Evolutionary conservation across 116 monocot genomes (phyloP), one percentile per base, ranked within the genome.

Genomic region (Trichopus zeylanicus): DNA sequence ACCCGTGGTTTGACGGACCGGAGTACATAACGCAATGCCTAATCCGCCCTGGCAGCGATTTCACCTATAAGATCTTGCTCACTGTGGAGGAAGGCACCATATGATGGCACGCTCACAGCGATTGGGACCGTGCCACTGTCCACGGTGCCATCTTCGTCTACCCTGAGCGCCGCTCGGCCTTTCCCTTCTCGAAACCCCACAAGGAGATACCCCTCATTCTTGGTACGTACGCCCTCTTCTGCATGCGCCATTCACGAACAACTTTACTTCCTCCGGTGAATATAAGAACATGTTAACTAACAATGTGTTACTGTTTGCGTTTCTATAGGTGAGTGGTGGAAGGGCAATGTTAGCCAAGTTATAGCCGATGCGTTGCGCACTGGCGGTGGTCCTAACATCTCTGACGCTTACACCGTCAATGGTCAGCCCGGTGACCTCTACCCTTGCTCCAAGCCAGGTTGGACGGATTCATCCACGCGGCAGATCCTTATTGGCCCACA

Each of bases 251-350:
- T 11, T 37, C 0, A 8, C 37, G 0, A 37, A 37, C 15, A 37
- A 0, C 8, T 37, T 4, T 0, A 37, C 15, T 2, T 8, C 37
- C 1, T 37, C 12, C 15, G 4, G 8, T 11, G 37, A 11, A 3
- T 11, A 6, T 11, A 37, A 2, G 1, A 37, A 11, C 15, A 37
- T 37, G 13, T 42, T 18, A 42, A 4, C 42, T 42, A 3, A 42
- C 1, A 4, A 18, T 24, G 18, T 9, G 13, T 26, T 8, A 15
- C 3, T 24, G 7, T 26, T 53, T 2, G 10, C 20, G 2, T 20
- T 26, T 13, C 16, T 21, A 10, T 46, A 77, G 81, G 77, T 7
- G 78, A 83, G 55, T 83, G 82, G 82, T 83, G 74, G 74, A 78
- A 67, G 1, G 38, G 6, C 13, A 42, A 78, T 46, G 42, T 76